Evolutionary conservation across 768 basidiomycete species (phyloP).

Genomic region (Calocera viscosa): DNA sequence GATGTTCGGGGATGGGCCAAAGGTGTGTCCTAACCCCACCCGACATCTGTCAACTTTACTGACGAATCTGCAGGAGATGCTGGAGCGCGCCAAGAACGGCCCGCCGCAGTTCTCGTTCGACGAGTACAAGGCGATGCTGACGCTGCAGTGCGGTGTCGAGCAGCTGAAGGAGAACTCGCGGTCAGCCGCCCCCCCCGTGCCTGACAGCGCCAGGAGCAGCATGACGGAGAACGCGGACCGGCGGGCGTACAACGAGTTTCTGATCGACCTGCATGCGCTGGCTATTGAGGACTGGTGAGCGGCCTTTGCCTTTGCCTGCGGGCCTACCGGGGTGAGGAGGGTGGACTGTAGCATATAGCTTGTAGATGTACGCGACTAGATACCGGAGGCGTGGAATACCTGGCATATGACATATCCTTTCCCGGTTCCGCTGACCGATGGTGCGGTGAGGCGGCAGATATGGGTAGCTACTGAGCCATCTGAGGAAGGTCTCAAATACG

Average conservation of each 20-base stretch:
- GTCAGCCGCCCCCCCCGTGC: slow-evolving; percentile 7
- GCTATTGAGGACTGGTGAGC: slow-evolving; percentile 17
- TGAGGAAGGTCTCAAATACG: too few species aligned
- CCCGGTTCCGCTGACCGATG: too few species aligned
- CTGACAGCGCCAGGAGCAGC: slow-evolving; percentile 4
- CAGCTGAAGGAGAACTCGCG: slow-evolving; percentile 23
- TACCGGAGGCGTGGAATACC: neutral
- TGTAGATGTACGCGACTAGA: neutral
- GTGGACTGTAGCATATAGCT: neutral
- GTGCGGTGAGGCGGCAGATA: too few species aligned
- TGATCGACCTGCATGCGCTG: slow-evolving; percentile 69
- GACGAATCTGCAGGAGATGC: slow-evolving; percentile 45
- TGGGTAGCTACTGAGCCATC: too few species aligned
- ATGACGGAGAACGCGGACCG: slow-evolving; percentile 32
- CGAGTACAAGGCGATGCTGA: slow-evolving; percentile 84
- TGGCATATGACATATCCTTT: neutral
- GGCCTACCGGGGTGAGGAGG: neutral
- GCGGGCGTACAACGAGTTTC: slow-evolving; percentile 67
- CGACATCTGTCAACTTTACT: neutral
- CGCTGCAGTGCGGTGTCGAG: slow-evolving; percentile 76
- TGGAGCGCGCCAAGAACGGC: slow-evolving; percentile 52
- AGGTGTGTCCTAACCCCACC: slow-evolving; percentile 49
- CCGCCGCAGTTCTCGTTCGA: slow-evolving; percentile 64
- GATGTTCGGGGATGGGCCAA: slow-evolving; percentile 59
- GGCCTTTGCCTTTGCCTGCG: neutral